These are phyloP conservation scores for Tirmania nivea DNA, from an alignment of 495 filamentous ascomycete species.

Conservation along the genomic window DNA sequence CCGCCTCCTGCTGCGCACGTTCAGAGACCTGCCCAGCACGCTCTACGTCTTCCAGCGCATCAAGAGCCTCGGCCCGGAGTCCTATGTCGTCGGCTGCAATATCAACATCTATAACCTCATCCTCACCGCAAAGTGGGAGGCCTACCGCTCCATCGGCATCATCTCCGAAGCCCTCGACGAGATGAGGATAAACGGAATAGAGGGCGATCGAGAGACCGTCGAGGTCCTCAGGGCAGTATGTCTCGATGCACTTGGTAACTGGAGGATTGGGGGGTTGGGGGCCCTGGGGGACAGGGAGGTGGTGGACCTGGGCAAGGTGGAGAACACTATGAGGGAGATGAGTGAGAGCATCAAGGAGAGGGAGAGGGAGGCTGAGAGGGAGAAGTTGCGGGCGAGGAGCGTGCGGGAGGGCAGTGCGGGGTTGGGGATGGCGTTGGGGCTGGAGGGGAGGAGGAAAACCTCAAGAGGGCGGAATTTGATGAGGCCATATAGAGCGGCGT, in stretches of 20 bases:
- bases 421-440: not conserved
- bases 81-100: slow-evolving; percentile 36
- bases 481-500: no score
- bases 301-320: not conserved
- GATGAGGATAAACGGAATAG: slow-evolving; percentile 39
- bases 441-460: not conserved
- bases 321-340: not conserved
- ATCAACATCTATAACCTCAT: slow-evolving; percentile 40
- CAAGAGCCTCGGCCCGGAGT: slow-evolving; percentile 33
- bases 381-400: not conserved
- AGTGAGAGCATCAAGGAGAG: not conserved
- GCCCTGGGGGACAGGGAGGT: not conserved
- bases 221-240: slow-evolving; percentile 21
- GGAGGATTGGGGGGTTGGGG: not conserved
- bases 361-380: not conserved
- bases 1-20: slow-evolving; percentile 4
- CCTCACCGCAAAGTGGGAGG: slow-evolving; percentile 33
- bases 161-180: slow-evolving; percentile 35
- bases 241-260: slow-evolving; percentile 4
- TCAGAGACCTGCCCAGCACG: slow-evolving; percentile 11
- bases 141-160: slow-evolving; percentile 29
- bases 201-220: slow-evolving; percentile 28
- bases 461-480: no score
- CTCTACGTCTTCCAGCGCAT: slow-evolving; percentile 21
- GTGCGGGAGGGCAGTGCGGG: not conserved